Evolutionary conservation across 768 basidiomycete genomes (phyloP).

Genomic region (Leucosporidium creatinivorum): DNA sequence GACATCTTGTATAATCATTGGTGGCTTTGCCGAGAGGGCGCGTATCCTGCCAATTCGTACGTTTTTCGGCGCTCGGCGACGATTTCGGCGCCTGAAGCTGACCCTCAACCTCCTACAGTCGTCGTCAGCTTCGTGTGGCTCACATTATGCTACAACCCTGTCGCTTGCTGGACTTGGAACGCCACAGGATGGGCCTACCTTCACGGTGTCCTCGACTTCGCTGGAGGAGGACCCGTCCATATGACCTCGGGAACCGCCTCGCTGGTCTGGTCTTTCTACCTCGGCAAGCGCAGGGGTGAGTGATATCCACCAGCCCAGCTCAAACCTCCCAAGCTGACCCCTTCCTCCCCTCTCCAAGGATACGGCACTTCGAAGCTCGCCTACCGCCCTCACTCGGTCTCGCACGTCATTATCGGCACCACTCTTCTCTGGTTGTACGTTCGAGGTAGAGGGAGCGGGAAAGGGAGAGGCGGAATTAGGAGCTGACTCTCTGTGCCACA

Average conservation of each 20-base stretch:
- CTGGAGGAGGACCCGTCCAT: conserved; percentile 84
- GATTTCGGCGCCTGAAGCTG: no score
- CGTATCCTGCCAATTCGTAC: conserved; percentile 52
- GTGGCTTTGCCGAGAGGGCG: conserved; percentile 73
- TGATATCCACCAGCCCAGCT: no score
- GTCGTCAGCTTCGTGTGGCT: conserved; percentile 75
- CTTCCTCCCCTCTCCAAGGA: no score
- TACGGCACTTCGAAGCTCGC: conserved; percentile 17
- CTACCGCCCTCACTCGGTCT: conserved; percentile 48
- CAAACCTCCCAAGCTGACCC: no score
- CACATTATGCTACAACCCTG: conserved; percentile 57
- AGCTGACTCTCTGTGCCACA: conserved; percentile 60
- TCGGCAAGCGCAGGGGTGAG: conserved; percentile 59
- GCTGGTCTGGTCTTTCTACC: conserved; percentile 75
- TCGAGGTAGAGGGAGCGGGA: no score
- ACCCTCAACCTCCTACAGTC: conserved; percentile 42
- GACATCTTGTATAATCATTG: conserved; percentile 54
- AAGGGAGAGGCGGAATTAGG: no score
- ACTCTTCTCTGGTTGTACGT: conserved; percentile 77
- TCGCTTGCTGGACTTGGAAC: conserved; percentile 78
- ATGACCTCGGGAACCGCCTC: conserved; percentile 78
- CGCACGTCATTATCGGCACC: conserved; percentile 88
- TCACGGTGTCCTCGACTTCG: conserved; percentile 49
- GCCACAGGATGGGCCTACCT: conserved; percentile 71
- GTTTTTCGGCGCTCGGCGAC: background rate